Evolutionary conservation across 164 flowering plant species (phyloP).

Genomic region (Vitis labrusca): DNA sequence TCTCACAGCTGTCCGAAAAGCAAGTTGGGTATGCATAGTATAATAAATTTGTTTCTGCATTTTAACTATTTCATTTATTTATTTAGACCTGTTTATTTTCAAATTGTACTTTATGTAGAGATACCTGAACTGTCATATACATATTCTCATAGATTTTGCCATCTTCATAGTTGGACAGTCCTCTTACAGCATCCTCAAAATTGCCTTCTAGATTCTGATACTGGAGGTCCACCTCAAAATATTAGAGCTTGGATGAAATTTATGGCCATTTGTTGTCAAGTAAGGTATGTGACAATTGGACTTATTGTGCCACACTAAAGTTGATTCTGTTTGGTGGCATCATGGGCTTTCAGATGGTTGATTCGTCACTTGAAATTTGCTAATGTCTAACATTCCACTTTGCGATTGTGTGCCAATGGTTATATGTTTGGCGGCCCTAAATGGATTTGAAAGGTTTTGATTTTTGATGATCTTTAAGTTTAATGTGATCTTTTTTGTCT

Average conservation of each 20-base stretch:
- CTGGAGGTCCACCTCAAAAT: slow-evolving; percentile 68
- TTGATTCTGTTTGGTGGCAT: neutral
- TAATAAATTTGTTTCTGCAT: too few relatives aligned
- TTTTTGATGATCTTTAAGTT: neutral
- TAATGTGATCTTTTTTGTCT: neutral
- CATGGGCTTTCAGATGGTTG: neutral
- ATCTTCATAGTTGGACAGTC: too few relatives aligned
- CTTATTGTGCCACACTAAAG: neutral
- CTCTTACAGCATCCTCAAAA: neutral
- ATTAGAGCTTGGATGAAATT: slow-evolving; percentile 74
- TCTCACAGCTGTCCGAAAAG: too few relatives aligned
- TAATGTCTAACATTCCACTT: neutral
- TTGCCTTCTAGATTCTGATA: slow-evolving; percentile 40
- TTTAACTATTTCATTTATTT: too few relatives aligned
- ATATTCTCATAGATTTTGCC: too few relatives aligned
- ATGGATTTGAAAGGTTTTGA: neutral
- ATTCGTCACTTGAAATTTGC: neutral
- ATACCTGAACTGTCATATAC: too few relatives aligned
- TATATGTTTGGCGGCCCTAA: neutral
- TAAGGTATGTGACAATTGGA: slow-evolving; percentile 44
- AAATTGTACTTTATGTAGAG: too few relatives aligned
- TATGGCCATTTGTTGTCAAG: slow-evolving; percentile 47
- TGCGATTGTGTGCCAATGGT: neutral
- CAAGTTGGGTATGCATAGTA: too few relatives aligned
- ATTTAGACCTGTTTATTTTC: too few relatives aligned